Base-by-base conservation (phyloP, 2,329 filamentous ascomycete genomes). In the Pseudogymnoascus sp. region DNA sequence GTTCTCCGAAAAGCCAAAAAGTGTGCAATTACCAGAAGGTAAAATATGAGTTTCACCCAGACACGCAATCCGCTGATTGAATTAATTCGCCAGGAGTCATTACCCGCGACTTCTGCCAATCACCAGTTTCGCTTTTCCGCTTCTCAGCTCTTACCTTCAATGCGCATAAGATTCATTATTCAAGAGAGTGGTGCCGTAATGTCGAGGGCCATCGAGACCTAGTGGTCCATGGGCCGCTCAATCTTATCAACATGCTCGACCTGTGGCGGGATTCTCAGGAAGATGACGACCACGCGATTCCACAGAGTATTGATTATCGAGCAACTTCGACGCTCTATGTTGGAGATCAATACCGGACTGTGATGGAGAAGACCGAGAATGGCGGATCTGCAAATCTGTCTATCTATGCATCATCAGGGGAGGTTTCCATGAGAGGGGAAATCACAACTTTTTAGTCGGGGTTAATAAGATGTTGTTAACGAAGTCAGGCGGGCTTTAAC, bases 121-220 rank as follows among this genome's bases (percentile, higher is more conserved):
- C 67, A 64, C 67, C 68, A 41, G 51, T 67, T 68, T 4, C 66
- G 61, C 25, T 96, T 1, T 96, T 95, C 76, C 85, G 90, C 16
- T 96, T 92, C 78, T 92, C 89, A 0, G 90, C 90, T 0, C 78
- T 96, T 43, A 96, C 90, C 0, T 92, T 92, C 78, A 96, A 96
- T 72, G 90, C 85, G 0, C 92, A 96, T 75, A 87, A 85, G 68
- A 96, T 96, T 63, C 92, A 96, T 74, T 88, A 93, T 69, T 90
- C 92, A 88, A 95, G 66, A 66, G 2, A 67, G 66, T 6, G 67
- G 61, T 4, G 70, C 73, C 28, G 61, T 73, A 2, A 67, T 78
- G 2, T 80, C 80, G 1, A 71, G 74, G 86, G 87, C 0, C 90
- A 95, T 70, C 82, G 83, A 0, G 83, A 85, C 14, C 75, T 89